A percentile compares a stretch with the other conserved stretches of the same genome.
phyloP scores from a whole-genome alignment of 192 early-diverging fungal species.

The Umbelopsis ramanniana region DNA sequence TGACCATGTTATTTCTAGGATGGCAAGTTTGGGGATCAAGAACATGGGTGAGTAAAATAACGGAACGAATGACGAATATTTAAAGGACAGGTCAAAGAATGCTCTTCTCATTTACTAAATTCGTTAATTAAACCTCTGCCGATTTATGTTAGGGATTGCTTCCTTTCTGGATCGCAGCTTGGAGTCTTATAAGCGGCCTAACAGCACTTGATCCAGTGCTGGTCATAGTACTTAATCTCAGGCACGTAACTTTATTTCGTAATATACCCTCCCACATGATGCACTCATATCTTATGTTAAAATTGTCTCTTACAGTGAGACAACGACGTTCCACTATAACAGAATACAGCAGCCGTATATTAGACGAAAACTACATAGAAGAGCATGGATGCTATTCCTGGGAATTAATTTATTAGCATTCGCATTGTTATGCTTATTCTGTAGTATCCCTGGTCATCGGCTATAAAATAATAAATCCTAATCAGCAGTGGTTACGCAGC shows the following conservation, averaged over 20 bases:
- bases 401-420: conserved; percentile 23
- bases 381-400: conserved; percentile 26
- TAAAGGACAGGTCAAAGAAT: neutral
- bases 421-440: conserved; percentile 34
- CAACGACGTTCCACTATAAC: conserved; percentile 41
- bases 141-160: conserved; percentile 1
- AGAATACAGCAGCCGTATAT: conserved; percentile 37
- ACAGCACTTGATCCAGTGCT: conserved; percentile 45
- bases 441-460: conserved; percentile 37
- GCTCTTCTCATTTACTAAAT: too few relatives aligned
- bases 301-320: conserved; percentile 30
- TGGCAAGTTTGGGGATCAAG: conserved; percentile 45
- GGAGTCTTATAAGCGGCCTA: conserved; percentile 33
- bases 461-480: conserved; percentile 21
- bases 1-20: conserved; percentile 62
- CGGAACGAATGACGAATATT: neutral
- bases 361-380: conserved; percentile 27
- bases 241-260: conserved; percentile 24
- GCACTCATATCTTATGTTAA: neutral
- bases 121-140: neutral
- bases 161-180: conserved; percentile 9
- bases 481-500: too few relatives aligned
- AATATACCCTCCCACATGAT: neutral
- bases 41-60: conserved; percentile 55
- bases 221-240: conserved; percentile 38